Base-by-base conservation (phyloP, 768 basidiomycete genomes). In the Lyophyllum decastes region DNA sequence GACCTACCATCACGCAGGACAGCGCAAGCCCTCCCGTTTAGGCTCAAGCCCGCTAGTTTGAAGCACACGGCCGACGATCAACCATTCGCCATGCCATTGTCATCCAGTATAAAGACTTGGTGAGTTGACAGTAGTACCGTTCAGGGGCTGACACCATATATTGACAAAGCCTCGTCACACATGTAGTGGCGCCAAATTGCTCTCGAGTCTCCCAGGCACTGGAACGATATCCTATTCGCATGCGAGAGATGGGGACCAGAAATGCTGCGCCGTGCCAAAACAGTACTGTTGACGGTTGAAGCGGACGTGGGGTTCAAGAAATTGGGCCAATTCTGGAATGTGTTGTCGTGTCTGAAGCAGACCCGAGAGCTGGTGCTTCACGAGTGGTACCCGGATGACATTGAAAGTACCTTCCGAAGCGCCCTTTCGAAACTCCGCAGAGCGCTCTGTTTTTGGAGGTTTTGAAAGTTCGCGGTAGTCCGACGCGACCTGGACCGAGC, bases 111-210 rank as follows among this genome's bases (percentile, higher is more conserved):
- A 22, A 11, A 22, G 45, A 46, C n/a, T n/a, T n/a, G n/a, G n/a
- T n/a, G n/a, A n/a, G n/a, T n/a, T n/a, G n/a, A n/a, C n/a, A n/a
- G n/a, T n/a, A n/a, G n/a, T n/a, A n/a, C n/a, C n/a, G n/a, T n/a
- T n/a, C n/a, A n/a, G n/a, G n/a, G n/a, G n/a, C n/a, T n/a, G n/a
- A n/a, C n/a, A n/a, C n/a, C n/a, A n/a, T n/a, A n/a, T n/a, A n/a
- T n/a, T n/a, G n/a, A 46, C 22, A 46, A 25, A 6, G 45, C 6
- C 6, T 17, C 11, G 44, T 53, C 12, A 47, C 51, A 10, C 57
- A 58, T 43, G 38, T 58, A 49, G 8, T 58, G 51, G 57, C 4
- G 57, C 4, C 26, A 40, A 2, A 49, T 58, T 12, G 57, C 57
- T 25, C 52, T 58, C n/a, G 19, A 43, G n/a, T 35, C 43, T 1